A percentile compares a stretch with the other conserved stretches of the same genome.
phyloP scores from a whole-genome alignment of 805 yeast species.

The Saturnispora sanitii region DNA sequence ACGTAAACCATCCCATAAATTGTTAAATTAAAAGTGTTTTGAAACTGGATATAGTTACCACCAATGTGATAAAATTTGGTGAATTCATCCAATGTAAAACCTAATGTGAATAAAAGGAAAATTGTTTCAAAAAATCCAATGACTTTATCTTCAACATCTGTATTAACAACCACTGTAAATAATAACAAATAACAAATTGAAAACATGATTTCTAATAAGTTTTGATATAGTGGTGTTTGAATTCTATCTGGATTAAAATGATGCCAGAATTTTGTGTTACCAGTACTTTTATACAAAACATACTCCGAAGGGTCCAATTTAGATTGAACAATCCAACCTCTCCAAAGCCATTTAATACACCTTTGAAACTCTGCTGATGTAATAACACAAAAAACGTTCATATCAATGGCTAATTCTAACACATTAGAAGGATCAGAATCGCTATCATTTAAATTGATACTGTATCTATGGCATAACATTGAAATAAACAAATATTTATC shows the following conservation, averaged over 20 bases:
- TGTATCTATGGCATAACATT: constrained; percentile 68
- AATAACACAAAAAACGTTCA: constrained; percentile 69
- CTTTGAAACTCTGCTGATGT: constrained; percentile 77
- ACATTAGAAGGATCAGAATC: constrained; percentile 65
- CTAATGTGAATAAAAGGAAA: constrained; percentile 58
- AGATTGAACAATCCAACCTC: constrained; percentile 84
- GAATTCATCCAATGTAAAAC: constrained; percentile 58
- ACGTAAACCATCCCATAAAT: constrained; percentile 47
- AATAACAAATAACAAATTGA: constrained; percentile 53
- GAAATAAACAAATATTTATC: constrained; percentile 59
- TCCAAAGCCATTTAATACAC: constrained; percentile 84
- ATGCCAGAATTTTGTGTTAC: constrained; percentile 40
- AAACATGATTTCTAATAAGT: constrained; percentile 56
- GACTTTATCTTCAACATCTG: constrained; percentile 32
- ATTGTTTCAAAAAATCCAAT: constrained; percentile 41
- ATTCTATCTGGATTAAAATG: constrained; percentile 80
- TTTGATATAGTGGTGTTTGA: constrained; percentile 79
- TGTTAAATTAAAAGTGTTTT: constrained; percentile 68
- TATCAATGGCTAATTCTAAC: constrained; percentile 76
- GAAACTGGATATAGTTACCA: constrained; percentile 56
- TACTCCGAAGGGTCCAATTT: constrained; percentile 60
- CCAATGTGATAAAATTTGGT: constrained; percentile 73
- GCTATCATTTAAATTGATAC: constrained; percentile 50
- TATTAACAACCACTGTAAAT: constrained; percentile 56
- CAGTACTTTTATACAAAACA: constrained; percentile 50